Percentiles rank a stretch among this genome's conserved stretches.
Conservation (phyloP, 2,329 filamentous ascomycete genomes). For the Pseudogymnoascus sp. region DNA sequence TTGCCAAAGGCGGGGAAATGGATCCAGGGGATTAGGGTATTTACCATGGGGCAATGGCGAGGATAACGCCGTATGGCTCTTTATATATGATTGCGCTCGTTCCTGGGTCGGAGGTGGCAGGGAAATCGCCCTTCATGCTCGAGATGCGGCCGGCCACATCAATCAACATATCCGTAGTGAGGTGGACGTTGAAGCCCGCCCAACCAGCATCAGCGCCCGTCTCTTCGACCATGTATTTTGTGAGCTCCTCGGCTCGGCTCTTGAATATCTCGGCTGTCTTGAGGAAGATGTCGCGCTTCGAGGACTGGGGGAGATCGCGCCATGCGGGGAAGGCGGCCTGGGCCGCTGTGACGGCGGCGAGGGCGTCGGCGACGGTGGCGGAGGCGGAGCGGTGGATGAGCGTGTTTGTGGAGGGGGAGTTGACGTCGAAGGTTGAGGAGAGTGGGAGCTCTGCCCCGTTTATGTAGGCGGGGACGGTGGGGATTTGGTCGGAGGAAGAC, state of each 20-base stretch:
- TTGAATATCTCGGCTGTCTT: slow-evolving; percentile 60
- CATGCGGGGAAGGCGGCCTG: slow-evolving; percentile 62
- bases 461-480: slow-evolving; percentile 36
- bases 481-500: neutral
- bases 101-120: slow-evolving; percentile 36
- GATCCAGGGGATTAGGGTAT: slow-evolving; percentile 13
- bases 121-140: slow-evolving; percentile 30
- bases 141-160: slow-evolving; percentile 37
- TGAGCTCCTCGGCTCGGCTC: slow-evolving; percentile 51
- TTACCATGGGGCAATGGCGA: slow-evolving; percentile 77
- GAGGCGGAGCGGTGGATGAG: slow-evolving; percentile 49
- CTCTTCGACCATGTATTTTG: slow-evolving; percentile 47
- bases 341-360: slow-evolving; percentile 46
- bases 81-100: slow-evolving; percentile 57
- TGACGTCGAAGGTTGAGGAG: slow-evolving; percentile 45
- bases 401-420: slow-evolving; percentile 45
- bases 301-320: slow-evolving; percentile 51
- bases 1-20: neutral
- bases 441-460: slow-evolving; percentile 39
- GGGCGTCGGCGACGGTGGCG: slow-evolving; percentile 48
- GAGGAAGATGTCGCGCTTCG: slow-evolving; percentile 62
- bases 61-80: slow-evolving; percentile 71
- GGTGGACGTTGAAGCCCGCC: slow-evolving; percentile 35
- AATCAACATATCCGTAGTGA: slow-evolving; percentile 32
- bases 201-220: slow-evolving; percentile 35